Conservation (phyloP, 2,329 filamentous ascomycete species). For the Penicillium brasilianum region DNA sequence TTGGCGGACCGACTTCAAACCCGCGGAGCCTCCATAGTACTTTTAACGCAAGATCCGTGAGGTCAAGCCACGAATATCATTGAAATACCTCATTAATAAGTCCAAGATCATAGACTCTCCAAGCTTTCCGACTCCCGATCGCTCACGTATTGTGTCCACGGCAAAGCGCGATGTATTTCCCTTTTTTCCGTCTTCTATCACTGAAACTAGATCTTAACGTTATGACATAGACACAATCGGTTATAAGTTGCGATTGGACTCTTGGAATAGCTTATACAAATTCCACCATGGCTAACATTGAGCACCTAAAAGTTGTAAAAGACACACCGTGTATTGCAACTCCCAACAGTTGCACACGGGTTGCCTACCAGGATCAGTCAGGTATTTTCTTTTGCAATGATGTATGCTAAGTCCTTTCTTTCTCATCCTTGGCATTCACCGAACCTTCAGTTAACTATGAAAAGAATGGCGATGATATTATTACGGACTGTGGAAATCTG, state of each 20-base stretch:
- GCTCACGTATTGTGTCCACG: constrained; percentile 1
- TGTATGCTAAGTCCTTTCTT: constrained; percentile 1
- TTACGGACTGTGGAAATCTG: not conserved
- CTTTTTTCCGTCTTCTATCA: not conserved
- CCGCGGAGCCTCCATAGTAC: not conserved
- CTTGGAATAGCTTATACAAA: not conserved
- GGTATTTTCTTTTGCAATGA: constrained; percentile 4
- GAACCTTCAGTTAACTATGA: not conserved
- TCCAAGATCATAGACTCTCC: constrained; percentile 1
- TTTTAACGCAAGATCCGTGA: constrained; percentile 1
- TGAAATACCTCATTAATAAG: constrained; percentile 1
- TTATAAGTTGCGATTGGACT: constrained; percentile 3
- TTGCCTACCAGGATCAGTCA: not conserved
- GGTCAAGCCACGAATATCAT: not conserved
- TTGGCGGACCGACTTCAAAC: constrained; percentile 3
- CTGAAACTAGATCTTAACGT: not conserved
- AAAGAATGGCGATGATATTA: not conserved
- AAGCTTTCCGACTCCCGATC: constrained; percentile 2
- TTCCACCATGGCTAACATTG: constrained; percentile 3
- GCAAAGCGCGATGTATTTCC: constrained; percentile 3
- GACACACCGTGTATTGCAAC: not conserved
- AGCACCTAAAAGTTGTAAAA: constrained; percentile 1
- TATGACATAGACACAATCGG: constrained; percentile 3
- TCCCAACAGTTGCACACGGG: constrained; percentile 1
- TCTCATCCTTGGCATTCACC: not conserved